Conservation (phyloP, 257 asterid genomes). For the Jasminum sambac region DNA sequence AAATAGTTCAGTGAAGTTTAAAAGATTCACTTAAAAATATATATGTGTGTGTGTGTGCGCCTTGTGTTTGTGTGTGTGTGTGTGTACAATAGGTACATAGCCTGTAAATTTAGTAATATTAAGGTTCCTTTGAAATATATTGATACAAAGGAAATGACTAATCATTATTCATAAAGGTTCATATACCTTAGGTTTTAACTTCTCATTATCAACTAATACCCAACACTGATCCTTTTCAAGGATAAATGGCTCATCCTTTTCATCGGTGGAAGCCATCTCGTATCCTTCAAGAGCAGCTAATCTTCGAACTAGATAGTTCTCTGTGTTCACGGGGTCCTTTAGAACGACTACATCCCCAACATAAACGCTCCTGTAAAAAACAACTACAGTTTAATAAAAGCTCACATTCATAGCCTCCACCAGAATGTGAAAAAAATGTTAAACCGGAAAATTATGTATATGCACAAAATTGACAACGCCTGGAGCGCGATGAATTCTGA, state of each 20-base stretch:
- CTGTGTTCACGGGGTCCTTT: conserved; percentile 59
- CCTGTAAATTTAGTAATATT: neutral
- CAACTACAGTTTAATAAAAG: neutral
- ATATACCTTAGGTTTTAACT: conserved; percentile 64
- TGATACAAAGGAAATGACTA: neutral
- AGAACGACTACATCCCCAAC: conserved; percentile 82
- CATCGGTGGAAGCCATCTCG: conserved; percentile 76
- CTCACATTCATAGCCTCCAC: neutral
- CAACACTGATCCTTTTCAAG: conserved; percentile 80
- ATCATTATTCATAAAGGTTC: conserved; percentile 3
- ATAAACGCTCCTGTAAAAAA: conserved; percentile 50
- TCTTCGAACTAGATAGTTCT: conserved; percentile 69
- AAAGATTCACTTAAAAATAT: no score
- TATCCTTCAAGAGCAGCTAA: conserved; percentile 81
- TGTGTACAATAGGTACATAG: neutral
- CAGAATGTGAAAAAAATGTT: neutral
- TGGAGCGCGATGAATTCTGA: neutral
- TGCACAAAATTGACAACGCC: neutral
- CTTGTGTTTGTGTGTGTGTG: no score
- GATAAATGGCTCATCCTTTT: conserved; percentile 68
- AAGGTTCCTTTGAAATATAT: neutral
- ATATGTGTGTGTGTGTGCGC: no score
- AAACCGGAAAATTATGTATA: neutral
- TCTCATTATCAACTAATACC: conserved; percentile 78
- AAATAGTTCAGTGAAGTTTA: no score